Evolutionary conservation across 768 basidiomycete species (phyloP).

Genomic region (Boletellus sp.): DNA sequence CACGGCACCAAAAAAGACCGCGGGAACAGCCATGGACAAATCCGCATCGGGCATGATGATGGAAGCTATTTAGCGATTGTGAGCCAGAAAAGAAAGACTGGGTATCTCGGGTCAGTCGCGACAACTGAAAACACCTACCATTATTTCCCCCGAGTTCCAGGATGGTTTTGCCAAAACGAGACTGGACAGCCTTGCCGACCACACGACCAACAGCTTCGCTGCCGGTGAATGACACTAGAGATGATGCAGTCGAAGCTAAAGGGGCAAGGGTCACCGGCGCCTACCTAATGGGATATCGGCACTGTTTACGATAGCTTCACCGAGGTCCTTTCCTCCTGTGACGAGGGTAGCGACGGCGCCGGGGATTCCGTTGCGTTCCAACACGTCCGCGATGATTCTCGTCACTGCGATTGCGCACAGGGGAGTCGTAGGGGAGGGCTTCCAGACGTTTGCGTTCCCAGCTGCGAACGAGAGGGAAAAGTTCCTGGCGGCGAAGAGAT

Average conservation of each 20-base stretch:
- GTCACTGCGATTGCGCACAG: conserved; percentile 90
- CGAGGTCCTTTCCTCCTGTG: conserved; percentile 77
- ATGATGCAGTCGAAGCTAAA: conserved; percentile 1
- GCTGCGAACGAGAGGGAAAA: conserved; percentile 82
- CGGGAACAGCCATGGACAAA: conserved; percentile 80
- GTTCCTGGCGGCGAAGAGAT: conserved; percentile 57
- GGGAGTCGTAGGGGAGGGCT: conserved; percentile 87
- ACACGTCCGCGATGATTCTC: conserved; percentile 73
- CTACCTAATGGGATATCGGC: conserved; percentile 74
- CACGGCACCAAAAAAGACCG: conserved; percentile 91
- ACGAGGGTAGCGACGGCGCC: conserved; percentile 82
- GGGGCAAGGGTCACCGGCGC: background rate
- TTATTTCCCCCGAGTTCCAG: conserved; percentile 96
- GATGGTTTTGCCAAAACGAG: conserved; percentile 84
- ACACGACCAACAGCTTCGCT: conserved; percentile 83
- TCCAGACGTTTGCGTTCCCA: conserved; percentile 94
- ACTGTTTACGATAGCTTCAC: conserved; percentile 74
- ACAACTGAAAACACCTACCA: conserved; percentile 44
- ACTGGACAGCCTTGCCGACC: conserved; percentile 85
- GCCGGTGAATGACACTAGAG: conserved; percentile 88
- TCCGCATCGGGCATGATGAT: conserved; percentile 94
- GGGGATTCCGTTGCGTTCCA: conserved; percentile 79
- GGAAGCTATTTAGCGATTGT: conserved; percentile 53
- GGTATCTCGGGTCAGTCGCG: conserved; percentile 18
- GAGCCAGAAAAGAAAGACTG: conserved; percentile 14